Evolutionary conservation across 305 asterid species (phyloP).

Genomic region (Fraxinus baroniana): DNA sequence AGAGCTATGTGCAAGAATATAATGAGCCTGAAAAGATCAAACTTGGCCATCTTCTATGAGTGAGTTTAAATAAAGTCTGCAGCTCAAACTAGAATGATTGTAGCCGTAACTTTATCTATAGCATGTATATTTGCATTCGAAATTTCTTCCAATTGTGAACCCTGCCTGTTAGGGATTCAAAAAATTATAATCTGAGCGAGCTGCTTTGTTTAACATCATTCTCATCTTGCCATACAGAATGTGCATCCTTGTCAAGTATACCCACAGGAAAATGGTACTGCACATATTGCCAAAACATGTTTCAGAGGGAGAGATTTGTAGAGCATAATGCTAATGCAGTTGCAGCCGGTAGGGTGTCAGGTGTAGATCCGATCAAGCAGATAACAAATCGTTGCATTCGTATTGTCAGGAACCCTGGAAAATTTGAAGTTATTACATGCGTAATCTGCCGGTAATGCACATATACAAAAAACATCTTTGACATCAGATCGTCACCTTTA

Average conservation of each 20-base stretch:
- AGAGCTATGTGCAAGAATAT: background rate
- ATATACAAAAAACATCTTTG: background rate
- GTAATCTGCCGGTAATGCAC: constrained; percentile 53
- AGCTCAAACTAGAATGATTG: background rate
- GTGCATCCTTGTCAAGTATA: constrained; percentile 46
- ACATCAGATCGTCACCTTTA: background rate
- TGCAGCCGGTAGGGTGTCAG: constrained; percentile 63
- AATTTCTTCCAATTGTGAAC: background rate
- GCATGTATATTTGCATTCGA: background rate
- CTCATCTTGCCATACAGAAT: constrained; percentile 40
- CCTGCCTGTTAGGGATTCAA: background rate
- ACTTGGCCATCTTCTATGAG: background rate
- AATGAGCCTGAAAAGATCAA: background rate
- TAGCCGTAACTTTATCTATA: background rate
- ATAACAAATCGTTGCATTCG: constrained; percentile 56
- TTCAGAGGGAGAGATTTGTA: constrained; percentile 48
- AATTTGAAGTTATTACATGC: constrained; percentile 54
- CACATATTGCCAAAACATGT: constrained; percentile 55
- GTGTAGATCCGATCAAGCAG: constrained; percentile 50
- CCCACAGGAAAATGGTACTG: constrained; percentile 60
- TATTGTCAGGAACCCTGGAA: constrained; percentile 47
- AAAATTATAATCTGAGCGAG: background rate
- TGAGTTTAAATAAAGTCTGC: background rate
- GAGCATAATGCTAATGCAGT: constrained; percentile 52
- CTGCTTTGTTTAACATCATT: background rate